phyloP scores from a whole-genome alignment of 1,139 yeast species.

The Ashbya aceris region DNA sequence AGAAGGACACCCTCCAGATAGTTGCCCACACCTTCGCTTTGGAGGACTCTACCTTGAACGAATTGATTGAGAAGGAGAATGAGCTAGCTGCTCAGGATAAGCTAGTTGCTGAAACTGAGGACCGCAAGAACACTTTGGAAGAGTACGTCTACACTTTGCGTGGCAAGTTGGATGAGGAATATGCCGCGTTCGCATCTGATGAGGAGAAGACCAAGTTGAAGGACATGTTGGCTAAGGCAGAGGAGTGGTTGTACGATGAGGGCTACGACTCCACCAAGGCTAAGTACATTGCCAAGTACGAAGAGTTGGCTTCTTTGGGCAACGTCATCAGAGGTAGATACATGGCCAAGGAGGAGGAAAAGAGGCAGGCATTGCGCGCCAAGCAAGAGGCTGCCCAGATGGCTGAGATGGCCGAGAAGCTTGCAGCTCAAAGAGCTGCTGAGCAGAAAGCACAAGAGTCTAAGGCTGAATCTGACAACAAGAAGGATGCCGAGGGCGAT shows the following conservation, averaged over 20 bases:
- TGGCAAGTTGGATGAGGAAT: conserved; percentile 91
- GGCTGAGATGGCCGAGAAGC: conserved; percentile 83
- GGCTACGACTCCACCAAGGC: conserved; percentile 97
- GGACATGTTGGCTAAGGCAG: conserved; percentile 72
- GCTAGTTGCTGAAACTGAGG: conserved; percentile 97
- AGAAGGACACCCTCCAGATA: conserved; percentile 69
- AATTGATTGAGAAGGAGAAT: conserved; percentile 71
- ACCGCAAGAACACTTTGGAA: conserved; percentile 95
- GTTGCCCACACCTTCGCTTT: conserved; percentile 58
- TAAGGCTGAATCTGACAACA: background rate
- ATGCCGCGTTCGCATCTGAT: conserved; percentile 79
- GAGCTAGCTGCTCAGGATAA: conserved; percentile 83
- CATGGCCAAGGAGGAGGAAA: conserved; percentile 89
- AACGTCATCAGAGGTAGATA: conserved; percentile 94
- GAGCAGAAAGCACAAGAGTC: conserved; percentile 31
- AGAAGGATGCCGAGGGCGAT: conserved; percentile 14
- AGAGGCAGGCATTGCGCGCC: conserved; percentile 78
- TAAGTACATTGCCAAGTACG: conserved; percentile 94
- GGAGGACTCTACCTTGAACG: conserved; percentile 47
- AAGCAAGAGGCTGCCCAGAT: conserved; percentile 83
- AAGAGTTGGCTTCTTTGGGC: conserved; percentile 91
- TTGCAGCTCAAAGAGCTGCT: conserved; percentile 66
- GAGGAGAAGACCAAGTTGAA: conserved; percentile 78
- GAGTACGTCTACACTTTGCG: conserved; percentile 97
- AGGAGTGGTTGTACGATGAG: conserved; percentile 97